Evolutionary conservation across 225 moss, liverwort and hornwort species (phyloP).

Genomic region (Straminergon stramineum): DNA sequence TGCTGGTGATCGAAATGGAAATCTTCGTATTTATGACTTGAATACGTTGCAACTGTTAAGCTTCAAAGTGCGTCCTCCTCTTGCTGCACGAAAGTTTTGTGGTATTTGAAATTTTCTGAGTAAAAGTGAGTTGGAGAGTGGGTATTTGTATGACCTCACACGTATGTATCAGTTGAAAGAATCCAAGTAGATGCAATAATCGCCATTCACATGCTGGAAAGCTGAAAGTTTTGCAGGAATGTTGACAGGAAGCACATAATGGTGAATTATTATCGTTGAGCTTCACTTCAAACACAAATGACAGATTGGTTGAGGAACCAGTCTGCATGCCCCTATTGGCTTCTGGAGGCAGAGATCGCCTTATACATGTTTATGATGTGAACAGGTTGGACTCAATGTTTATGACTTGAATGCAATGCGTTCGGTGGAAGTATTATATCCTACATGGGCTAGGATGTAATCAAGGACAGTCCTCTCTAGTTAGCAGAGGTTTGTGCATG

Average conservation of each 20-base stretch:
- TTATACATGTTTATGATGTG: conserved; percentile 73
- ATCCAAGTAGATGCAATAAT: background rate
- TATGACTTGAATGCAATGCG: background rate
- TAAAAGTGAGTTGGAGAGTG: background rate
- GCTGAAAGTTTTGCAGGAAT: conserved; percentile 63
- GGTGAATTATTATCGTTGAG: conserved; percentile 67
- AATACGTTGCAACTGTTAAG: conserved; percentile 50
- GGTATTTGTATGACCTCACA: background rate
- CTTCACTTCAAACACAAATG: conserved; percentile 49
- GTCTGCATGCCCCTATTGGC: conserved; percentile 47
- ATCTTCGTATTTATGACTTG: conserved; percentile 62
- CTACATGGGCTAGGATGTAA: background rate
- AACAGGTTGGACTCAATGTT: conserved; percentile 28
- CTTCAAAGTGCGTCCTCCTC: conserved; percentile 44
- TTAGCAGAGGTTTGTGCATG: background rate
- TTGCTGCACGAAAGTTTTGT: background rate
- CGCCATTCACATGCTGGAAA: conserved; percentile 25
- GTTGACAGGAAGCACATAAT: conserved; percentile 88
- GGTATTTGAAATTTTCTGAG: background rate
- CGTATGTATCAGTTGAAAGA: background rate
- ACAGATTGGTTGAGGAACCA: conserved; percentile 24
- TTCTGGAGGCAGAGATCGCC: conserved; percentile 67
- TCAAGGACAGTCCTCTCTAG: background rate
- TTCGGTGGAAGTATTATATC: background rate
- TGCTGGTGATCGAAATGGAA: conserved; percentile 71